Percentiles rank a stretch among this genome's conserved stretches.
These are phyloP conservation scores for Fomitopsis pinicola DNA, from an alignment of 1,284 basidiomycete genomes.

Conservation along the genomic window DNA sequence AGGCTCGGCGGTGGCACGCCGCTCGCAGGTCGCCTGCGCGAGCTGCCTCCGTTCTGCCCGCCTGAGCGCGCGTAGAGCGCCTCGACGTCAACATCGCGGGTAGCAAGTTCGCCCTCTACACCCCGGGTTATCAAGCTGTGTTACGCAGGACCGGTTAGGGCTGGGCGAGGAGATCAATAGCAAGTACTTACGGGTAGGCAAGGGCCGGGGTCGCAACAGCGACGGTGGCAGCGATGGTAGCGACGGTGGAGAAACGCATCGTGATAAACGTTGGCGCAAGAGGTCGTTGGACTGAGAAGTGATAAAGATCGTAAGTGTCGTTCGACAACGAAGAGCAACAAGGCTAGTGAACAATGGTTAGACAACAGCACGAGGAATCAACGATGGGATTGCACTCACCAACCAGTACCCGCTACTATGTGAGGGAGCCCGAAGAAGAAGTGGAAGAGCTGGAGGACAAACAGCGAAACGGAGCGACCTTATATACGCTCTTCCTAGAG, in stretches of 20 bases:
- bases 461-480: neutral
- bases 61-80: no score
- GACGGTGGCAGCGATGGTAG: neutral
- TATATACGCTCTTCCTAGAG: neutral
- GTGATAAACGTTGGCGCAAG: neutral
- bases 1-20: no score
- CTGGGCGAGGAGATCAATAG: no score
- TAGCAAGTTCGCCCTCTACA: no score
- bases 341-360: neutral
- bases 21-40: no score
- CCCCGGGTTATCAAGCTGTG: no score
- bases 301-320: neutral
- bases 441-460: neutral
- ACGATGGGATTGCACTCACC: neutral
- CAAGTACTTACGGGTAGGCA: neutral
- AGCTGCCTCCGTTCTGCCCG: no score
- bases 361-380: no score
- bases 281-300: neutral
- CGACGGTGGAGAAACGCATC: neutral
- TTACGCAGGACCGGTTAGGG: no score
- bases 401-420: neutral
- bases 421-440: neutral
- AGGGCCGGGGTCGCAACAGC: neutral
- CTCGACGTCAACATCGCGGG: no score
- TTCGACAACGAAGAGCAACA: neutral